Evolutionary conservation across 257 asterid genomes (phyloP).

Genomic region (Jacaranda copaia): DNA sequence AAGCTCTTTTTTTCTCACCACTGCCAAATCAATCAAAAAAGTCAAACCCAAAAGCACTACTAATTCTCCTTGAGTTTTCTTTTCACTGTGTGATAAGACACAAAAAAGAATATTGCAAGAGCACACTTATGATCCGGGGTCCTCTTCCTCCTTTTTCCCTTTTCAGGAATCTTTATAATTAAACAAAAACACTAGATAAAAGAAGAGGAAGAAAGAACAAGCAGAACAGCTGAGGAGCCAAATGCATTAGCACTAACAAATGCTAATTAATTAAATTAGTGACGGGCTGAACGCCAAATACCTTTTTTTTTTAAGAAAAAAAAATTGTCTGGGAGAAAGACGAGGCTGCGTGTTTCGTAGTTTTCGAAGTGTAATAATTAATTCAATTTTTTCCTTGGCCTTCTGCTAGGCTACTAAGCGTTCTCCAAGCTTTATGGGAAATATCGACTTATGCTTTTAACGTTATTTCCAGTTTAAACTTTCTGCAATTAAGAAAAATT

Average conservation of each 20-base stretch:
- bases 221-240: constrained; percentile 39
- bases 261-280: constrained; percentile 6
- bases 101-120: constrained; percentile 19
- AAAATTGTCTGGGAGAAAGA: constrained; percentile 17
- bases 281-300: not conserved
- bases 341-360: constrained; percentile 59
- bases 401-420: not conserved
- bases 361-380: constrained; percentile 43
- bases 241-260: constrained; percentile 36
- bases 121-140: constrained; percentile 57
- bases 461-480: not conserved
- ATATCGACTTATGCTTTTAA: constrained; percentile 31
- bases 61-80: constrained; percentile 10
- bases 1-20: constrained; percentile 19
- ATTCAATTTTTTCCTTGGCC: constrained; percentile 13
- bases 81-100: not conserved
- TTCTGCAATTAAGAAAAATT: constrained; percentile 1
- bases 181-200: constrained; percentile 33
- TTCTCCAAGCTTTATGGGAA: constrained; percentile 42
- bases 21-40: constrained; percentile 46
- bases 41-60: constrained; percentile 33
- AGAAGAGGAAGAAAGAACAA: constrained; percentile 34
- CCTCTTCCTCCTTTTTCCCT: constrained; percentile 23
- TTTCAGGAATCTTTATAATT: constrained; percentile 30
- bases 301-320: not conserved